Evolutionary conservation across 2,329 filamentous ascomycete genomes (phyloP).

Genomic region (Drechslerella stenobrocha): DNA sequence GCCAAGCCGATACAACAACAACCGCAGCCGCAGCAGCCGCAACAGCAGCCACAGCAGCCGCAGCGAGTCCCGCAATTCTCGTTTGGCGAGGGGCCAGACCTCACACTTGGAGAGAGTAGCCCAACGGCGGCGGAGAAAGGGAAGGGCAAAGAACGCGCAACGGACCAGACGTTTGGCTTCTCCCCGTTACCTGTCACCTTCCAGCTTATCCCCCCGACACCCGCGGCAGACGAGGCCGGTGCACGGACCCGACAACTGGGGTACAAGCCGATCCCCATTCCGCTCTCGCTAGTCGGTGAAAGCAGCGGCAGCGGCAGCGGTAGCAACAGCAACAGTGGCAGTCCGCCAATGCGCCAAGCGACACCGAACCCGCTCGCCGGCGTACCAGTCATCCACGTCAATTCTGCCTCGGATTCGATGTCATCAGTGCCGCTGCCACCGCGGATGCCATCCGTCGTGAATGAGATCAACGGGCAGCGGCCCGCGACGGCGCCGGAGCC

Average conservation of each 20-base stretch:
- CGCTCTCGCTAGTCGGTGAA: slow-evolving; percentile 2
- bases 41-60: no score
- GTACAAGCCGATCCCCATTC: slow-evolving; percentile 16
- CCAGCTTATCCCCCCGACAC: slow-evolving; percentile 42
- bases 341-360: slow-evolving; percentile 13
- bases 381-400: slow-evolving; percentile 28
- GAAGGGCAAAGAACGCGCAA: slow-evolving; percentile 36
- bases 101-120: slow-evolving; percentile 22
- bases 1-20: slow-evolving; percentile 11
- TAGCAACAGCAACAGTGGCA: no score
- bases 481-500: slow-evolving; percentile 36
- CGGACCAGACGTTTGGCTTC: slow-evolving; percentile 26
- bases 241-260: slow-evolving; percentile 18
- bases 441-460: slow-evolving; percentile 21
- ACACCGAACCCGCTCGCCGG: slow-evolving; percentile 32
- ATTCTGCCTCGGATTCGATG: slow-evolving; percentile 25
- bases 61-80: slow-evolving; percentile 42
- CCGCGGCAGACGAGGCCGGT: slow-evolving; percentile 22
- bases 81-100: slow-evolving; percentile 32
- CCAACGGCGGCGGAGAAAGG: slow-evolving; percentile 20
- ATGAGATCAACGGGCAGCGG: slow-evolving; percentile 21
- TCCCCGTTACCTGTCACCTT: slow-evolving; percentile 26
- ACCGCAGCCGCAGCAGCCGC: no score
- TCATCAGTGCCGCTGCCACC: slow-evolving; percentile 29
- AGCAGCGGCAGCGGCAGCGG: neutral